These are phyloP conservation scores for Grosmannia serpens DNA, from an alignment of 2,329 filamentous ascomycete genomes.

Conservation along the genomic window DNA sequence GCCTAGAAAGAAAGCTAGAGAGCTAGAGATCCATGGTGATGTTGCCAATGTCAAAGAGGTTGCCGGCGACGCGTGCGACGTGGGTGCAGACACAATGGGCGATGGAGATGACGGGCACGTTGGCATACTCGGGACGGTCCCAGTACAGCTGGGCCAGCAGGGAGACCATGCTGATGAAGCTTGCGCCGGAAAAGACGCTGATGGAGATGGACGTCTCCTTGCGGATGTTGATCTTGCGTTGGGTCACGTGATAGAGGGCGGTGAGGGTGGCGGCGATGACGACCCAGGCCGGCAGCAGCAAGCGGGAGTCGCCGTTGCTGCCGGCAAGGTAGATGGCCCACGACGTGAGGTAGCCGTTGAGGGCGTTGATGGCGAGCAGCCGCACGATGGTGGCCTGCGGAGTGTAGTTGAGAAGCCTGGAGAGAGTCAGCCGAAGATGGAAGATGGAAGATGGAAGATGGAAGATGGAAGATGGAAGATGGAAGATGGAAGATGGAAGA, in stretches of 20 bases:
- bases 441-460: neutral
- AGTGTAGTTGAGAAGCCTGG: conserved; percentile 73
- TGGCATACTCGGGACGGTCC: conserved; percentile 47
- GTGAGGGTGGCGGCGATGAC: conserved; percentile 65
- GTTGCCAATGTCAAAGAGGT: conserved; percentile 13
- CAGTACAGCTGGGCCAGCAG: conserved; percentile 57
- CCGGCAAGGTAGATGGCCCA: conserved; percentile 60
- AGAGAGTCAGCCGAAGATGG: neutral
- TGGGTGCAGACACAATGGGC: conserved; percentile 13
- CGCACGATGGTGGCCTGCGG: conserved; percentile 71
- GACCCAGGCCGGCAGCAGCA: conserved; percentile 68
- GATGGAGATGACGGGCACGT: conserved; percentile 44
- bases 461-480: too few species aligned
- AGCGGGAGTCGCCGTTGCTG: conserved; percentile 56
- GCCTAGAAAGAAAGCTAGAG: neutral
- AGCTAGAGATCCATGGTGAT: conserved; percentile 11
- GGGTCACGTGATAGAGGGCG: conserved; percentile 63
- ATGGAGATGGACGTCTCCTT: conserved; percentile 71
- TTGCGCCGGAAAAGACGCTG: conserved; percentile 63
- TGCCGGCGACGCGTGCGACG: conserved; percentile 7
- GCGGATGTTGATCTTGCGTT: conserved; percentile 68
- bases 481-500: neutral
- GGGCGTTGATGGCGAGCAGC: conserved; percentile 60
- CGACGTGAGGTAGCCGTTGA: conserved; percentile 65
- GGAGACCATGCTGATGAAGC: conserved; percentile 63